These are phyloP conservation scores for Cryptococcus sp. DNA, from an alignment of 1,284 basidiomycete species.

Conservation along the genomic window DNA sequence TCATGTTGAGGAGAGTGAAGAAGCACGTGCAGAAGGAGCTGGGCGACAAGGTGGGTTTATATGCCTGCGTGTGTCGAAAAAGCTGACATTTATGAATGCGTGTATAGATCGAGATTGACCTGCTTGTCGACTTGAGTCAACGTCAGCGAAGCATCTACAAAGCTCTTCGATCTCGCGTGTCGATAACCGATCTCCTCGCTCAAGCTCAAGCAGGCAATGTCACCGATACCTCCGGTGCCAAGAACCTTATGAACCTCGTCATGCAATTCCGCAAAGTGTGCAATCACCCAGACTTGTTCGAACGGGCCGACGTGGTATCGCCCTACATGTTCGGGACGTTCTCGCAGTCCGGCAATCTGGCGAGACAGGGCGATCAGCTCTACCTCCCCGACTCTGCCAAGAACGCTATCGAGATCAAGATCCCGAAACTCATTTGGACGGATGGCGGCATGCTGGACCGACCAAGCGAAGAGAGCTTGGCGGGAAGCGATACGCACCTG, in stretches of 20 bases:
- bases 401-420: constrained; percentile 77
- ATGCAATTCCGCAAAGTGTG: constrained; percentile 99
- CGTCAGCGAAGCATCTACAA: constrained; percentile 92
- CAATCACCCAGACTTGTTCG: constrained; percentile 98
- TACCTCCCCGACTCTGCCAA: constrained; percentile 73
- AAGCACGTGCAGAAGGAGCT: constrained; percentile 99
- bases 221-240: constrained; percentile 64
- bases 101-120: constrained; percentile 87
- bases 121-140: constrained; percentile 92
- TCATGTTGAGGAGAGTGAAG: constrained; percentile 98
- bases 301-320: constrained; percentile 92
- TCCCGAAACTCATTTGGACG: constrained; percentile 77
- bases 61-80: not conserved
- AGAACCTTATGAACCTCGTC: constrained; percentile 95
- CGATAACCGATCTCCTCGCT: constrained; percentile 89
- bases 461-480: constrained; percentile 62
- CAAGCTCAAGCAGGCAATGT: constrained; percentile 83
- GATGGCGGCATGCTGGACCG: constrained; percentile 75
- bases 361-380: constrained; percentile 82
- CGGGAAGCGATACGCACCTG: constrained; percentile 64
- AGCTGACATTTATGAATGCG: not conserved
- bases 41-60: constrained; percentile 82
- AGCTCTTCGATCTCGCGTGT: constrained; percentile 87
- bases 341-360: constrained; percentile 76
- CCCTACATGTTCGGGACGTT: constrained; percentile 88